phyloP scores from a whole-genome alignment of 1,284 basidiomycete genomes.

The Ceratobasidium sp. region DNA sequence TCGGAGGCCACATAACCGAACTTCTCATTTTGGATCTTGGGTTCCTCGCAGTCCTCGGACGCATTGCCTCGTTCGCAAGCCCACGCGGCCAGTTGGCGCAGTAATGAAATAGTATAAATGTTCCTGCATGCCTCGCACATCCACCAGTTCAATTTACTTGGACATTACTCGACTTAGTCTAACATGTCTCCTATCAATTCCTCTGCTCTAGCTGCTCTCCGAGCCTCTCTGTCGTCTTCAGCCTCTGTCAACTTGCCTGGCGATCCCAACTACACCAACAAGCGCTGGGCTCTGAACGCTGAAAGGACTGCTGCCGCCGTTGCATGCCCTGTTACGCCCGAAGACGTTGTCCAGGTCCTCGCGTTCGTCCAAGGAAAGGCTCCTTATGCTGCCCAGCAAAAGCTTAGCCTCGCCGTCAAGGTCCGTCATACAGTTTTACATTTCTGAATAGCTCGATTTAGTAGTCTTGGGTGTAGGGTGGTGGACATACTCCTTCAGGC shows the following conservation, averaged over 20 bases:
- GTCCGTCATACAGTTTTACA: background rate
- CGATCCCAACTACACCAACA: slow-evolving; percentile 30
- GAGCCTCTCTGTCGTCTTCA: slow-evolving; percentile 1
- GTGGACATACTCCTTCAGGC: slow-evolving; percentile 35
- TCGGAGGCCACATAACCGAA: too few species aligned
- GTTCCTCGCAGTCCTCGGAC: too few species aligned
- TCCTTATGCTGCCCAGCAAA: background rate
- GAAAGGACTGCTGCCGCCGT: slow-evolving; percentile 29
- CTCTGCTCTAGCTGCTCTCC: slow-evolving; percentile 17
- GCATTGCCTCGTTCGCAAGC: too few species aligned
- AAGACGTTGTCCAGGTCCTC: slow-evolving; percentile 32
- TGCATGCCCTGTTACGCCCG: slow-evolving; percentile 20
- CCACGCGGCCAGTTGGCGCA: too few species aligned
- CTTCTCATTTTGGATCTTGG: too few species aligned
- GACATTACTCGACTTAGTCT: background rate
- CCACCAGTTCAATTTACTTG: too few species aligned
- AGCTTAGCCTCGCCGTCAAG: slow-evolving; percentile 45
- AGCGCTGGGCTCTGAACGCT: slow-evolving; percentile 45
- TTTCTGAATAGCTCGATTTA: background rate
- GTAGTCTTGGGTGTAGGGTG: slow-evolving; percentile 11
- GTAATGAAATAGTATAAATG: too few species aligned
- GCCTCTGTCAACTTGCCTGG: slow-evolving; percentile 27
- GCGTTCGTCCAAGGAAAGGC: slow-evolving; percentile 42
- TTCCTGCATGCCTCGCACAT: too few species aligned
- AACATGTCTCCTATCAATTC: slow-evolving; percentile 24